These are phyloP conservation scores for Pichia terricola DNA, from an alignment of 1,139 yeast species.

Conservation along the genomic window DNA sequence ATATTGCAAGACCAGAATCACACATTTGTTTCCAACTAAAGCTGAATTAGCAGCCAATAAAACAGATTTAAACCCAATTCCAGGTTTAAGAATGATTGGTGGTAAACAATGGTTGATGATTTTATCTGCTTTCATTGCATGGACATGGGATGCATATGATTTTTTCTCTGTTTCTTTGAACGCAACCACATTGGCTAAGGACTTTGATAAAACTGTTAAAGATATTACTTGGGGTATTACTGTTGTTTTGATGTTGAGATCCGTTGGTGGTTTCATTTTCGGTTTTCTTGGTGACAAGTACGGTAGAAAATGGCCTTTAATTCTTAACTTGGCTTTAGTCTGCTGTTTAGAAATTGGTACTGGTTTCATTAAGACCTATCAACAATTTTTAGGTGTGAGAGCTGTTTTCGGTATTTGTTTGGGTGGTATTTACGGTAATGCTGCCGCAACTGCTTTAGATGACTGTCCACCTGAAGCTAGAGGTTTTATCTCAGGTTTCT, in stretches of 20 bases:
- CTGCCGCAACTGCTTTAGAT: slow-evolving; percentile 60
- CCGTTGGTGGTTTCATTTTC: slow-evolving; percentile 67
- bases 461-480: slow-evolving; percentile 56
- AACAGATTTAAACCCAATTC: slow-evolving; percentile 42
- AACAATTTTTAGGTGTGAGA: slow-evolving; percentile 59
- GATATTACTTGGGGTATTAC: slow-evolving; percentile 76
- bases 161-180: slow-evolving; percentile 62
- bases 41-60: slow-evolving; percentile 22
- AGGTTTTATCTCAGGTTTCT: slow-evolving; percentile 56
- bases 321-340: slow-evolving; percentile 43
- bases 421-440: slow-evolving; percentile 66
- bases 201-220: slow-evolving; percentile 39
- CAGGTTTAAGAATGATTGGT: slow-evolving; percentile 37
- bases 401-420: slow-evolving; percentile 59
- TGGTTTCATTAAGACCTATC: slow-evolving; percentile 57
- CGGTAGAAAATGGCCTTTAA: slow-evolving; percentile 68
- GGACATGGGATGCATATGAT: slow-evolving; percentile 79
- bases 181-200: slow-evolving; percentile 44
- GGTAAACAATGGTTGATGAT: slow-evolving; percentile 54
- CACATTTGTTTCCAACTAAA: slow-evolving; percentile 34
- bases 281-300: slow-evolving; percentile 59
- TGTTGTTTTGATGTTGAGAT: slow-evolving; percentile 66
- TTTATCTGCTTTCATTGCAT: slow-evolving; percentile 53
- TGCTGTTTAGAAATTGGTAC: slow-evolving; percentile 58
- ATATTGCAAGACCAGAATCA: slow-evolving; percentile 33